Evolutionary conservation across 1,139 yeast genomes (phyloP).

Genomic region (Blastobotrys apis): DNA sequence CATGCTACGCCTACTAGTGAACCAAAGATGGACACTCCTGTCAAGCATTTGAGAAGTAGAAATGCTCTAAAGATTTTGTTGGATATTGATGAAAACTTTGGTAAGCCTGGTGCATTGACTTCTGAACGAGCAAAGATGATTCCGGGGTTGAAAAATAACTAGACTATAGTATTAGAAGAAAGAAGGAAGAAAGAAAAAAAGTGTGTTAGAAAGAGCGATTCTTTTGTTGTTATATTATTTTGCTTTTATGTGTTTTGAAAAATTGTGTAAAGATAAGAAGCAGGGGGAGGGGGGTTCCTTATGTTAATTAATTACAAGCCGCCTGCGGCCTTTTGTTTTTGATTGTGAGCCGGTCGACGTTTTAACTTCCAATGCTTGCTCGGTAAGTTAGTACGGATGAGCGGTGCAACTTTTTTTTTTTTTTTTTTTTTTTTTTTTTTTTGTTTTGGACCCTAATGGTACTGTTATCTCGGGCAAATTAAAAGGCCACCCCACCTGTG

Average conservation of each 20-base stretch:
- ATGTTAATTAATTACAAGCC: too few species aligned
- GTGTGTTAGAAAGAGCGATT: not conserved
- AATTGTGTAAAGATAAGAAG: too few species aligned
- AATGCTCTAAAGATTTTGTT: slow-evolving; percentile 43
- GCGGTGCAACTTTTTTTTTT: not conserved
- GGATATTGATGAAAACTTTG: slow-evolving; percentile 46
- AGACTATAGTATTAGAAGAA: not conserved
- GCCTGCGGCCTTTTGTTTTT: too few species aligned
- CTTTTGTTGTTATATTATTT: not conserved
- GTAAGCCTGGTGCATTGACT: slow-evolving; percentile 36
- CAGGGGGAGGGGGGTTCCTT: too few species aligned
- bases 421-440: not conserved
- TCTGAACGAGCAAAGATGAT: slow-evolving; percentile 29
- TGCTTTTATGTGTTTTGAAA: too few species aligned
- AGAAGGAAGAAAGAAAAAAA: not conserved
- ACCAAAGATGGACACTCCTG: slow-evolving; percentile 30
- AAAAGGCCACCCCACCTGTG: too few species aligned
- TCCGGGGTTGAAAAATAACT: slow-evolving; percentile 25
- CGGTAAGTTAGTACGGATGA: not conserved
- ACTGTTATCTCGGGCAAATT: too few species aligned
- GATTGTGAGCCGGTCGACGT: not conserved
- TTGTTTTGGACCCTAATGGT: too few species aligned
- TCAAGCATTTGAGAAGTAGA: slow-evolving; percentile 40
- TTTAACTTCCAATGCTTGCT: not conserved
- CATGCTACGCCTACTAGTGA: slow-evolving; percentile 40